Conservation (phyloP, 83 land plant genomes). For the Diphasiastrum complanatum region DNA sequence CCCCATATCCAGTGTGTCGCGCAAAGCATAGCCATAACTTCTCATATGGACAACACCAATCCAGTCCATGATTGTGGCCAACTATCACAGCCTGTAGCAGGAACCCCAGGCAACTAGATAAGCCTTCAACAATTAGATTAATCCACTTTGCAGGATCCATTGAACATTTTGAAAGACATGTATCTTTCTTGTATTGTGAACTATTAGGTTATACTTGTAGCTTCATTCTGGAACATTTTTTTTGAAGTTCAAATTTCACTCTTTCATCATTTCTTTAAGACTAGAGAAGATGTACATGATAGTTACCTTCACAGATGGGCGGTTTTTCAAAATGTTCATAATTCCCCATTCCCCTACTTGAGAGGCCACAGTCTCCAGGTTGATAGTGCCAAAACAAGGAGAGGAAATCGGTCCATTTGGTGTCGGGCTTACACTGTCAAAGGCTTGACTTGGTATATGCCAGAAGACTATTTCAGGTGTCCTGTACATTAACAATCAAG, state of each 20-base stretch:
- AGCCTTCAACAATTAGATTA: no score
- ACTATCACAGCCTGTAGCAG: slow-evolving; percentile 56
- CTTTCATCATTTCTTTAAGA: no score
- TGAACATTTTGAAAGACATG: no score
- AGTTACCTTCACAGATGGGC: slow-evolving; percentile 73
- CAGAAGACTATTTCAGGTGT: slow-evolving; percentile 84
- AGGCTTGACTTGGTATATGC: slow-evolving; percentile 86
- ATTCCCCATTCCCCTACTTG: slow-evolving; percentile 81
- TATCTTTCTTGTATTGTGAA: no score
- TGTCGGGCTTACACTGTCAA: slow-evolving; percentile 42
- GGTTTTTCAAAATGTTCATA: slow-evolving; percentile 51
- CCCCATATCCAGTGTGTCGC: slow-evolving; percentile 94
- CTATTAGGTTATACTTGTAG: no score
- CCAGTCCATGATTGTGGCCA: slow-evolving; percentile 96
- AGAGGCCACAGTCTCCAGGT: slow-evolving; percentile 60
- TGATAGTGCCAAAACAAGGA: slow-evolving; percentile 89
- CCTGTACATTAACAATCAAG: slow-evolving; percentile 32
- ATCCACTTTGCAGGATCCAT: no score
- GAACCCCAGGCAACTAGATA: background rate
- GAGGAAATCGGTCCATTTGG: slow-evolving; percentile 24
- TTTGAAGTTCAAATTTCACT: no score
- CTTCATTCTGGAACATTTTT: no score
- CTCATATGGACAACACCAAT: slow-evolving; percentile 91
- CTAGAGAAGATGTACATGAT: no score
- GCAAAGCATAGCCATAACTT: slow-evolving; percentile 85